Conservation (phyloP, 345 rosid species). For the Acer saccharum region DNA sequence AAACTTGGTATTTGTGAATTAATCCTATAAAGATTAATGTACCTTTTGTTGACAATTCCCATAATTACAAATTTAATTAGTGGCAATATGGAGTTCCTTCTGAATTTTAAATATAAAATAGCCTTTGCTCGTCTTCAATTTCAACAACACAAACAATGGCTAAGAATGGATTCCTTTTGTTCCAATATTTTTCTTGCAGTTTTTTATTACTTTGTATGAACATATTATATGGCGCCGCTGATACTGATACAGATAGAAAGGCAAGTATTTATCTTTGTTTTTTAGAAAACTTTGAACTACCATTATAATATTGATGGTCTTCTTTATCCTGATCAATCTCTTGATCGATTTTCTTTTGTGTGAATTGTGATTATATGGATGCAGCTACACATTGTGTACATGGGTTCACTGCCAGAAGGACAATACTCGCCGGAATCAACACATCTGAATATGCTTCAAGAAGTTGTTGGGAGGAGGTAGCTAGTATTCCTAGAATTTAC, state of each 20-base stretch:
- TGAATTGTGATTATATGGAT: no score
- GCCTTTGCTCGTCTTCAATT: neutral
- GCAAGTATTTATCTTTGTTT: neutral
- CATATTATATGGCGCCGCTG: neutral
- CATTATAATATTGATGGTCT: no score
- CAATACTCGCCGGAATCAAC: conserved; percentile 22
- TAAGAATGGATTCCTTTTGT: neutral
- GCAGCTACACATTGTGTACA: conserved; percentile 41
- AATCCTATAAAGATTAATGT: no score
- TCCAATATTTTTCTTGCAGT: neutral
- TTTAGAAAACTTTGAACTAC: no score
- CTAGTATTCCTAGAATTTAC: neutral
- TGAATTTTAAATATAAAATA: neutral
- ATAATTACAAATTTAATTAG: no score
- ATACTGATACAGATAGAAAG: neutral
- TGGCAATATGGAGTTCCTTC: no score
- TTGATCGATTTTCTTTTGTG: no score
- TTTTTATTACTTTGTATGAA: neutral
- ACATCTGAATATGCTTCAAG: conserved; percentile 32
- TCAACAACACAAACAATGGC: neutral
- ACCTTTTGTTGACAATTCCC: no score
- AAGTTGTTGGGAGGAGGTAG: conserved; percentile 18
- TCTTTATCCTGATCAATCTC: no score
- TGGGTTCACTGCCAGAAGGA: conserved; percentile 45
- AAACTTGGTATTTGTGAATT: no score